phyloP scores from a whole-genome alignment of 768 basidiomycete genomes.

The Auriscalpium microsporum region DNA sequence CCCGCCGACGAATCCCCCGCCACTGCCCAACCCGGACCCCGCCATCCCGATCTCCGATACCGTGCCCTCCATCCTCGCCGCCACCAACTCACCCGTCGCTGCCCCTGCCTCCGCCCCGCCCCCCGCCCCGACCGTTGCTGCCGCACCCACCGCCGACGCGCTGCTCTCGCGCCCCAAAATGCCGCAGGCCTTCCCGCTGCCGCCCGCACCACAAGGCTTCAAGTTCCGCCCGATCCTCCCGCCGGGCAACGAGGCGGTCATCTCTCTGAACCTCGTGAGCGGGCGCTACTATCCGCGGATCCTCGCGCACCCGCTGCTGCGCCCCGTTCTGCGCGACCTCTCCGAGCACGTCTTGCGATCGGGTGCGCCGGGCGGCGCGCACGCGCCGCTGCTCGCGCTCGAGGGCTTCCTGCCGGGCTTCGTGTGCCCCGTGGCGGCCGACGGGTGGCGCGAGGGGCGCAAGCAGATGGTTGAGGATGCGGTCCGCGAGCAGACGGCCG shows the following conservation, averaged over 20 bases:
- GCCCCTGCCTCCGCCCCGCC: background rate
- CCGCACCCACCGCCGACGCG: conserved; percentile 18
- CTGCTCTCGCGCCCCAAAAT: conserved; percentile 31
- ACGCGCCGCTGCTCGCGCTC: conserved; percentile 50
- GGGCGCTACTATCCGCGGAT: conserved; percentile 78
- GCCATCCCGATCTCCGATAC: conserved; percentile 16
- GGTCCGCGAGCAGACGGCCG: conserved; percentile 37
- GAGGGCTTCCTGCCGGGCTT: conserved; percentile 64
- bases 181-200: conserved; percentile 35
- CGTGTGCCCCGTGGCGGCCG: conserved; percentile 65
- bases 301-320: conserved; percentile 54
- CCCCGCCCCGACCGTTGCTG: conserved; percentile 5
- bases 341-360: conserved; percentile 23
- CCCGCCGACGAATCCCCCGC: conserved; percentile 25
- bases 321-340: conserved; percentile 28
- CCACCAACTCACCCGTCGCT: background rate
- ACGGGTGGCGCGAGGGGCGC: conserved; percentile 43
- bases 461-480: conserved; percentile 56
- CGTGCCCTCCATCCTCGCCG: conserved; percentile 6
- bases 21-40: conserved; percentile 24
- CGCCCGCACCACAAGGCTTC: conserved; percentile 58
- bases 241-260: conserved; percentile 51
- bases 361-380: conserved; percentile 34
- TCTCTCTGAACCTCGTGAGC: conserved; percentile 63
- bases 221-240: conserved; percentile 60